Percentiles rank a stretch among this genome's conserved stretches.
These are phyloP conservation scores for Cajanus cajan DNA, from an alignment of 306 rosid species.

Conservation along the genomic window DNA sequence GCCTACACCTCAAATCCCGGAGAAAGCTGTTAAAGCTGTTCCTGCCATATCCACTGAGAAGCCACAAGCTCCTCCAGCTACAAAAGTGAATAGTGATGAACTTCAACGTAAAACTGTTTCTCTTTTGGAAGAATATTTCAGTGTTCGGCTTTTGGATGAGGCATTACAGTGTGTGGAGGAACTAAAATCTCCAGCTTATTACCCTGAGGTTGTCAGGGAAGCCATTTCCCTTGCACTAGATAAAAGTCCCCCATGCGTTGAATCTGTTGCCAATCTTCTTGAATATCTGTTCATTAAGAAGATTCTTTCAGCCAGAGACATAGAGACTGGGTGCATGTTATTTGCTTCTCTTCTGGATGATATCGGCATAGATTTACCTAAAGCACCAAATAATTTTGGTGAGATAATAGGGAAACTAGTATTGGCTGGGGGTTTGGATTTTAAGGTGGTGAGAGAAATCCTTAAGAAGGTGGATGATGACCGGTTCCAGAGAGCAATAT, in stretches of 20 bases:
- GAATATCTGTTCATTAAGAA: conserved; percentile 55
- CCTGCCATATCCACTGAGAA: conserved; percentile 46
- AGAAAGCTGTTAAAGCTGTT: conserved; percentile 43
- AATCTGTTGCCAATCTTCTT: conserved; percentile 62
- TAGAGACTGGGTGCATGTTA: conserved; percentile 73
- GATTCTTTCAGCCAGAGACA: conserved; percentile 54
- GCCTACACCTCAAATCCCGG: conserved; percentile 47
- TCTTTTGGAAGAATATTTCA: conserved; percentile 84
- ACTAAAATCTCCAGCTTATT: conserved; percentile 65
- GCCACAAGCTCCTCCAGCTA: conserved; percentile 55
- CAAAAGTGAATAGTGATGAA: conserved; percentile 42
- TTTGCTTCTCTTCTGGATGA: conserved; percentile 72
- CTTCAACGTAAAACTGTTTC: conserved; percentile 62
- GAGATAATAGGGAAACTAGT: conserved; percentile 68
- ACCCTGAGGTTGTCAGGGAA: conserved; percentile 90
- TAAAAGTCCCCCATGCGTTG: conserved; percentile 67
- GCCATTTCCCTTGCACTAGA: conserved; percentile 78
- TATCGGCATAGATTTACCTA: conserved; percentile 76
- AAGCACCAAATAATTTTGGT: conserved; percentile 82
- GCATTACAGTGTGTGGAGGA: conserved; percentile 92
- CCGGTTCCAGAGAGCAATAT: conserved; percentile 53
- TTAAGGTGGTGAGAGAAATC: conserved; percentile 64
- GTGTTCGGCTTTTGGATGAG: conserved; percentile 70
- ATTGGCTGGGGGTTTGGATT: conserved; percentile 62
- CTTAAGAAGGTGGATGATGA: conserved; percentile 70